Base-by-base conservation (phyloP, 202 grass and related monocot genomes). In the Zizania palustris region DNA sequence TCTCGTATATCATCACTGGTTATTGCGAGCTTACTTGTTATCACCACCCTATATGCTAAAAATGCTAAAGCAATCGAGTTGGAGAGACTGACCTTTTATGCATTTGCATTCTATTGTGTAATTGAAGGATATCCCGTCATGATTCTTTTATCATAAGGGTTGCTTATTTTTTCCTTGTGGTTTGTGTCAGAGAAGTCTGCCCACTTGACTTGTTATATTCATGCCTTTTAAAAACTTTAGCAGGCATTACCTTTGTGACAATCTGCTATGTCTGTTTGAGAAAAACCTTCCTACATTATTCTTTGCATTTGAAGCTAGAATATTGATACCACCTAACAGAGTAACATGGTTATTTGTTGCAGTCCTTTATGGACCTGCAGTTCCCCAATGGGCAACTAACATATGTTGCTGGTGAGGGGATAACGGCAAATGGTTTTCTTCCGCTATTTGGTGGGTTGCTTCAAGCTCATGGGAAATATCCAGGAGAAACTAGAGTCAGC, bases 291-390 rank as follows among this genome's bases (percentile, higher is more conserved):
- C 61, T 9, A 16, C 22, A 22, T 60, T 61, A 34, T 41, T 33
- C n/a, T 0, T 9, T 64, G 56, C 16, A 28, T 57, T 63, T 65
- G 38, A 63, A 55, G 9, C 16, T 65, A 14, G 16, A 42, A 46
- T 65, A 22, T 69, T 56, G 0, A 46, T 35, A 8, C 15, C 9
- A 41, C 51, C 10, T 83, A 69, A 61, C 45, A 60, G 22, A 57
- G 9, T 84, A 63, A 48, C 2, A 64, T 11, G 18, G 18, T 0
- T 65, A 56, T 85, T 51, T 82, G 43, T 82, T 85, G 43, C 83
- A 99, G 96, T 92, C 89, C 37, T 99, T 92, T 51, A 85, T 99
- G 96, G 96, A 99, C 78, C 44, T 99, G 79, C 96, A 99, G 75
- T 99, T 93, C 76, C 96, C 96, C 44, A 99, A 96, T 83, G 96